phyloP scores from a whole-genome alignment of 2,329 filamentous ascomycete species.

The Metarhizium album region DNA sequence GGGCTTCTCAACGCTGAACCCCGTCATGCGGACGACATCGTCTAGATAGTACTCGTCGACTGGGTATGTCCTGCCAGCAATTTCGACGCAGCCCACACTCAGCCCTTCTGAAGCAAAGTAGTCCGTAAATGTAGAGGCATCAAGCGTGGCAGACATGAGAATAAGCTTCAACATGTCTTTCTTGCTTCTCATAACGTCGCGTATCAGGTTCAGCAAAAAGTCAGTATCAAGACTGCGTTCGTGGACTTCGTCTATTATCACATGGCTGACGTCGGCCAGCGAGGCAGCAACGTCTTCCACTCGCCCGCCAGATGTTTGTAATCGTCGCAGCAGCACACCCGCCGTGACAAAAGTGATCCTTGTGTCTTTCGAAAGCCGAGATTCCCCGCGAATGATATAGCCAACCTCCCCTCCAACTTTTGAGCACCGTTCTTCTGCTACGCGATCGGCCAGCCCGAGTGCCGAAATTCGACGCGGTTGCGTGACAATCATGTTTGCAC shows the following conservation, averaged over 20 bases:
- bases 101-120: slow-evolving; percentile 66
- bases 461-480: slow-evolving; percentile 93
- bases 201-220: slow-evolving; percentile 78
- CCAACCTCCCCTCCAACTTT: slow-evolving; percentile 79
- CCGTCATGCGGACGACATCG: slow-evolving; percentile 71
- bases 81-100: slow-evolving; percentile 71
- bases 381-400: slow-evolving; percentile 86
- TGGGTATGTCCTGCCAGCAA: slow-evolving; percentile 79
- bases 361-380: slow-evolving; percentile 60
- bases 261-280: slow-evolving; percentile 81
- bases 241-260: slow-evolving; percentile 95
- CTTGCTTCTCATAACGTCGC: slow-evolving; percentile 64
- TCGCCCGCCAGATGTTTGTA: slow-evolving; percentile 81
- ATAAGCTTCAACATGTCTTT: slow-evolving; percentile 79
- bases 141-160: slow-evolving; percentile 92
- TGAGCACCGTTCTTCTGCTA: slow-evolving; percentile 81
- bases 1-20: slow-evolving; percentile 48
- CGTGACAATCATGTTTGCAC: slow-evolving; percentile 87
- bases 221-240: slow-evolving; percentile 92
- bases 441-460: slow-evolving; percentile 83
- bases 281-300: slow-evolving; percentile 72
- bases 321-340: slow-evolving; percentile 75
- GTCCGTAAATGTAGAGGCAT: slow-evolving; percentile 71
- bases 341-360: slow-evolving; percentile 95
- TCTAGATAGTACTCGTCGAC: slow-evolving; percentile 86